Percentiles rank a stretch among this genome's conserved stretches.
Conservation (phyloP, 2,329 filamentous ascomycete species). For the Diaporthe destruens region DNA sequence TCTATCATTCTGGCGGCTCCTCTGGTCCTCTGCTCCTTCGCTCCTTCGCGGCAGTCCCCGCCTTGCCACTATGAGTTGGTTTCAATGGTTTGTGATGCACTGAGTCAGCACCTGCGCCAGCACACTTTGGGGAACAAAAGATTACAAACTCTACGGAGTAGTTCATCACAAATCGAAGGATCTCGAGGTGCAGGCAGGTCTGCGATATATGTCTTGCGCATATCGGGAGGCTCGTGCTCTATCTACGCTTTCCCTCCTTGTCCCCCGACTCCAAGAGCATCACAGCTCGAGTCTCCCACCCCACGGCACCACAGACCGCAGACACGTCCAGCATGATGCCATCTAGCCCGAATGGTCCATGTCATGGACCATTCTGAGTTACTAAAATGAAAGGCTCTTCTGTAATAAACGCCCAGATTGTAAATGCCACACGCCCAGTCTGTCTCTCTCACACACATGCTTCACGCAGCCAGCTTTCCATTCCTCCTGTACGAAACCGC, state of each 20-base stretch:
- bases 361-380: too few species aligned
- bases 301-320: too few species aligned
- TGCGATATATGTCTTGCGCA: neutral
- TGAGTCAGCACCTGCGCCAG: constrained; percentile 13
- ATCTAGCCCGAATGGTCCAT: neutral
- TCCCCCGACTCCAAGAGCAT: too few species aligned
- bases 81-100: neutral
- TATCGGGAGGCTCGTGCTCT: neutral
- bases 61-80: too few species aligned
- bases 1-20: too few species aligned
- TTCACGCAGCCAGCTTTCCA: constrained; percentile 38
- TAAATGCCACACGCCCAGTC: neutral
- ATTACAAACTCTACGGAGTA: neutral
- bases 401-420: neutral
- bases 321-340: too few species aligned
- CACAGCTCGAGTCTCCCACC: neutral
- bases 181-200: too few species aligned
- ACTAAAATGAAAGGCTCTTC: neutral
- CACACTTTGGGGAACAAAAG: neutral
- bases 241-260: neutral
- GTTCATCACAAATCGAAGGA: neutral
- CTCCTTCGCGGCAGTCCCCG: neutral
- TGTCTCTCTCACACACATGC: neutral
- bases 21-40: neutral
- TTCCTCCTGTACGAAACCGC: constrained; percentile 45